phyloP scores from a whole-genome alignment of 2,329 filamentous ascomycete genomes.

The Dothistroma pini region DNA sequence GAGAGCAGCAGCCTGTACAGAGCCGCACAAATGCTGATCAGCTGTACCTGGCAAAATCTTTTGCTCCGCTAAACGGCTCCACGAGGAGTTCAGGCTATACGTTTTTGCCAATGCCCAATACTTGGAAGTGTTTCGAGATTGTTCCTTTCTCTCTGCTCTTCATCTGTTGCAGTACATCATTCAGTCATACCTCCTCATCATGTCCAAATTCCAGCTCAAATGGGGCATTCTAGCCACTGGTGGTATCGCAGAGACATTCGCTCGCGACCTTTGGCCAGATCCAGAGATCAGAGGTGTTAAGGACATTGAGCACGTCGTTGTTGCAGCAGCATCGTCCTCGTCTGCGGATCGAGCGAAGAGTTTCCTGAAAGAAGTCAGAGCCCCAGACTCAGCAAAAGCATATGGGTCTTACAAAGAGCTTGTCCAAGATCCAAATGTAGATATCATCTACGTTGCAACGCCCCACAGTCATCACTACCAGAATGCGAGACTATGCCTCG shows the following conservation, averaged over 20 bases:
- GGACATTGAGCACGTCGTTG: conserved; percentile 72
- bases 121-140: background rate
- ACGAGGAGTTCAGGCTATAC: background rate
- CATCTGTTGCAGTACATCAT: background rate
- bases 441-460: conserved; percentile 85
- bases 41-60: background rate
- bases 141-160: background rate
- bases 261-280: conserved; percentile 73
- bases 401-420: conserved; percentile 83
- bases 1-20: background rate
- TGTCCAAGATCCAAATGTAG: conserved; percentile 71
- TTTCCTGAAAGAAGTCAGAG: conserved; percentile 68
- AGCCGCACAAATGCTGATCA: background rate
- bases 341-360: conserved; percentile 64
- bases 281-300: conserved; percentile 64
- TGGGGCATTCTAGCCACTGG: conserved; percentile 49
- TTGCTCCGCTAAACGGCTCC: background rate
- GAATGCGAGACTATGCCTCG: conserved; percentile 78
- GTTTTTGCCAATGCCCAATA: background rate
- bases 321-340: conserved; percentile 75
- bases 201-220: conserved; percentile 36
- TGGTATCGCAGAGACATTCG: conserved; percentile 53
- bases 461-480: conserved; percentile 93
- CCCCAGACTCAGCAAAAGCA: conserved; percentile 63
- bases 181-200: conserved; percentile 10